Evolutionary conservation across 1,284 basidiomycete species (phyloP), one percentile per base, ranked within the genome.

Genomic region (Papiliotrema laurentii): DNA sequence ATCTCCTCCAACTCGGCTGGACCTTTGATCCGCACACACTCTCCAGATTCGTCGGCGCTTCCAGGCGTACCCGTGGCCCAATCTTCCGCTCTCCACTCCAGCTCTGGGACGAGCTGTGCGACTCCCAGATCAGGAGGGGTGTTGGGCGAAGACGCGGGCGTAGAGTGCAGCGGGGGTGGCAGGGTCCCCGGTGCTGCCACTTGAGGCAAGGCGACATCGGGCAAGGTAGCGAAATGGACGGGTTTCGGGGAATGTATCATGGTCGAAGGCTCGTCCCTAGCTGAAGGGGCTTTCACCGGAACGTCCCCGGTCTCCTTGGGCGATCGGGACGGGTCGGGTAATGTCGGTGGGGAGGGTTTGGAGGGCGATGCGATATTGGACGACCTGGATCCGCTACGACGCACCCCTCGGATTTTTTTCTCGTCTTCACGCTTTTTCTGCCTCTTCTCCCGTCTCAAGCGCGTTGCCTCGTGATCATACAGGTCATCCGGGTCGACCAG

Each of bases 1-100:
- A 63, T 61, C 47, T 60, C 60, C 28, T 71, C 67, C 19, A 51
- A 45, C 57, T 71, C 69, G 0, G 61, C 57, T 0, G 59, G 60
- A 0, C 69, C 69, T 36, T 60, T 59, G 10, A 69, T 55, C 43
- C 69, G 52, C 7, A 50, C 36, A 21, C 62, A 49, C 11, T 60
- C 53, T 43, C 44, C n/a, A 58, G 27, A 22, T 45, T 41, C 39
- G 40, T 37, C 27, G 21, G n/a, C 30, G 51, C 43, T 31, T 45
- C 35, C 31, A 48, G 51, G n/a, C 51, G 36, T 19, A 53, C 18
- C 45, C 55, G 47, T 21, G 27, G 28, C 35, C 54, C 55, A 59
- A 36, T 54, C 51, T 11, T 57, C 45, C 36, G 56, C 58, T 11
- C 40, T 6, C 55, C 63, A 69, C 11, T 58, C 55, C 2, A 72